A percentile compares a stretch with the other conserved stretches of the same genome.
Evolutionary conservation across 495 filamentous ascomycete genomes (phyloP).

Genomic region (Neurospora tetrasperma): DNA sequence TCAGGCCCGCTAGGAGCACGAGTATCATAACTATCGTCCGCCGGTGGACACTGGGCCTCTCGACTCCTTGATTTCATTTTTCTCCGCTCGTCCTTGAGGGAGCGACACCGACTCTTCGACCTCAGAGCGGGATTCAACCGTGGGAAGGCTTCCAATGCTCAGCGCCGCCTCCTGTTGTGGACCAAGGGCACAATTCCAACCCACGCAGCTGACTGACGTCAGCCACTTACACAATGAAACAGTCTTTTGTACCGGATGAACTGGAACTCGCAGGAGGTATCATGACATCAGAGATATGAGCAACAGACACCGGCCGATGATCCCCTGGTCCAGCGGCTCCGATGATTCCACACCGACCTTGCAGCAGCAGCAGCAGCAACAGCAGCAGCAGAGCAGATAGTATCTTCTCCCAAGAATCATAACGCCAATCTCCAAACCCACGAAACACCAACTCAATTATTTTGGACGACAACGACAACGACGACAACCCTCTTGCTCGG

Average conservation of each 20-base stretch:
- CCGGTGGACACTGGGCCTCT: not conserved
- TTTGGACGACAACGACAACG: not conserved
- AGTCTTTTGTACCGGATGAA: not conserved
- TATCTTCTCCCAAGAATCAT: not conserved
- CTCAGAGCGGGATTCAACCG: not conserved
- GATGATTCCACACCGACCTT: not conserved
- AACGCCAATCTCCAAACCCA: not conserved
- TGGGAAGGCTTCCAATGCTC: not conserved
- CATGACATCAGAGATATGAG: not conserved
- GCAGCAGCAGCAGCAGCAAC: not conserved
- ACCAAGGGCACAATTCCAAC: not conserved
- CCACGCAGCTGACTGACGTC: not conserved
- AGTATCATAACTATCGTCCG: not conserved
- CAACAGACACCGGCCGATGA: not conserved
- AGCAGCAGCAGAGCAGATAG: not conserved
- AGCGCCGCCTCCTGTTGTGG: not conserved
- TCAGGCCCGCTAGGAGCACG: not conserved
- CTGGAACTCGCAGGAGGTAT: not conserved
- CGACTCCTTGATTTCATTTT: not conserved
- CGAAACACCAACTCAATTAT: not conserved
- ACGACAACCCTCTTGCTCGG: not conserved
- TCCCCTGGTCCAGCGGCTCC: not conserved
- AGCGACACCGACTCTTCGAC: not conserved
- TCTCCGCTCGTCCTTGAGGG: not conserved
- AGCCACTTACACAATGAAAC: not conserved